phyloP scores from a whole-genome alignment of 139 green algal species.

The Tetradesmus obliquus region DNA sequence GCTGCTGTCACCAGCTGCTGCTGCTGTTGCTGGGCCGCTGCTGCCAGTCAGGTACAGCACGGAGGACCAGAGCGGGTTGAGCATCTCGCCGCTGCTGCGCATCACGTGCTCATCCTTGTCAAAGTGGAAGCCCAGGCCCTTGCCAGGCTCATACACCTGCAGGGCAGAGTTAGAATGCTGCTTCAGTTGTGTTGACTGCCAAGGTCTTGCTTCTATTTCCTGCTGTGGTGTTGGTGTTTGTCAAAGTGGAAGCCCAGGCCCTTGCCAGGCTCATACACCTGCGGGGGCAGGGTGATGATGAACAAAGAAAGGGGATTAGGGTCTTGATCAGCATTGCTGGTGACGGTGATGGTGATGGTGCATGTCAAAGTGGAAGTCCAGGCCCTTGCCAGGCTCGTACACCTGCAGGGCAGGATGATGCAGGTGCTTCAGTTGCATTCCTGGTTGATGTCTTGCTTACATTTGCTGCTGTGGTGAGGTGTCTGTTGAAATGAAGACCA shows the following conservation, averaged over 20 bases:
- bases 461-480: too few species aligned
- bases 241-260: not conserved
- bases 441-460: too few species aligned
- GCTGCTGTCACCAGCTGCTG: not conserved
- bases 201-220: too few species aligned
- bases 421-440: too few species aligned
- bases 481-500: not conserved
- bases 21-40: not conserved
- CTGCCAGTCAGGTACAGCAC: constrained; percentile 75
- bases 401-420: not conserved
- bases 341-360: too few species aligned
- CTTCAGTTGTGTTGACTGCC: too few species aligned
- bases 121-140: constrained; percentile 80
- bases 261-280: not conserved
- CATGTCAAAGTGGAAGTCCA: not conserved
- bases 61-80: constrained; percentile 65
- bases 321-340: too few species aligned
- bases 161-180: not conserved
- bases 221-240: not conserved
- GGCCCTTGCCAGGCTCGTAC: not conserved
- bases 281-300: not conserved
- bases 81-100: constrained; percentile 53
- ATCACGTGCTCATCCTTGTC: constrained; percentile 81
- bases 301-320: not conserved
- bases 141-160: constrained; percentile 68